Percentiles rank a stretch among this genome's conserved stretches.
Evolutionary conservation across 129 eudicot species (phyloP).

Genomic region (Pittosporum tobira): DNA sequence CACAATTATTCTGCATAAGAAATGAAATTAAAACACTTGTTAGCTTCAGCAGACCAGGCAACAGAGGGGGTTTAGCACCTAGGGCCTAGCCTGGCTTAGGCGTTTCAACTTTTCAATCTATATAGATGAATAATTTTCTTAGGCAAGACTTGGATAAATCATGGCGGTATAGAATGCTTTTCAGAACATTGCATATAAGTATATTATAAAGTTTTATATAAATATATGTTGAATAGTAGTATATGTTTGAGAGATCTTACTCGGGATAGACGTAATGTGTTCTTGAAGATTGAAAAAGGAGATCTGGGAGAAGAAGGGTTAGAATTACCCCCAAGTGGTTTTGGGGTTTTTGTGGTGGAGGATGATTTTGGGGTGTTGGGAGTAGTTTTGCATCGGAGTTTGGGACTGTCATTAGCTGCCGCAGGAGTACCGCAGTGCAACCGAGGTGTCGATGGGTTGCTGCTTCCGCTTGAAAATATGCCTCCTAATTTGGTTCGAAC

Average conservation of each 20-base stretch:
- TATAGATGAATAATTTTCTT: too few relatives aligned
- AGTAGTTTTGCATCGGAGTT: slow-evolving; percentile 44
- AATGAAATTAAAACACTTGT: too few relatives aligned
- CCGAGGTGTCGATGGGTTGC: slow-evolving; percentile 56
- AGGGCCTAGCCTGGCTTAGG: too few relatives aligned
- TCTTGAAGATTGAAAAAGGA: slow-evolving; percentile 79
- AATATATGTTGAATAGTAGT: not conserved
- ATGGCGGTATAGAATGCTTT: too few relatives aligned
- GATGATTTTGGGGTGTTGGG: slow-evolving; percentile 15
- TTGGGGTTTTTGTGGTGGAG: slow-evolving; percentile 19
- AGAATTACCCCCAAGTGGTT: slow-evolving; percentile 16
- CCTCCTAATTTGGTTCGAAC: slow-evolving; percentile 19
- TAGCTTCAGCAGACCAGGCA: too few relatives aligned
- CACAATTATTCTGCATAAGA: slow-evolving; percentile 89
- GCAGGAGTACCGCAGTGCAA: slow-evolving; percentile 27
- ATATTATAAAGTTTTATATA: too few relatives aligned
- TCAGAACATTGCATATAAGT: too few relatives aligned
- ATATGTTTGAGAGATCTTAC: slow-evolving; percentile 27
- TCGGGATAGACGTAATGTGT: slow-evolving; percentile 58
- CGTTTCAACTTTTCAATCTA: too few relatives aligned
- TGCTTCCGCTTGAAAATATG: slow-evolving; percentile 14
- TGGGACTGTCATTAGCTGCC: slow-evolving; percentile 29
- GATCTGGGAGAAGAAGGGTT: slow-evolving; percentile 91
- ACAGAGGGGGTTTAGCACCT: too few relatives aligned
- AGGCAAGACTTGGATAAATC: too few relatives aligned